Percentiles rank a stretch among this genome's conserved stretches.
phyloP scores from a whole-genome alignment of 306 rosid genomes.

The Vigna mungo region DNA sequence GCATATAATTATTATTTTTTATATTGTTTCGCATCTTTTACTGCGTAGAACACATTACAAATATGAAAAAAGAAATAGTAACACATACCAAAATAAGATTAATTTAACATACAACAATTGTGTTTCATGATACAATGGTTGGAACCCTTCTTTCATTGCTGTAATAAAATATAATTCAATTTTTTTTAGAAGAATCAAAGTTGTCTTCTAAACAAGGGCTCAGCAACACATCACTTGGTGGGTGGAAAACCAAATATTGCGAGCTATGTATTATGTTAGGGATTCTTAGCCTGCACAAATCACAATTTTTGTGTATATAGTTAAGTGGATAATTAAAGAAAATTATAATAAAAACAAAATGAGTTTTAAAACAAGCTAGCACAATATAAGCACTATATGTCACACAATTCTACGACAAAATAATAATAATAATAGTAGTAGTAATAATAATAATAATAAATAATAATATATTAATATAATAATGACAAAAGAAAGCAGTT shows the following conservation, averaged over 20 bases:
- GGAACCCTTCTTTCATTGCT: conserved; percentile 24
- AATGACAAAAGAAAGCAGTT: too few species aligned
- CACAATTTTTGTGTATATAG: conserved; percentile 9
- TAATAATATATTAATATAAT: too few species aligned
- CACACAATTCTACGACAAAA: too few species aligned
- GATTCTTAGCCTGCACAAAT: conserved; percentile 72
- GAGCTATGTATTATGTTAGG: conserved; percentile 48
- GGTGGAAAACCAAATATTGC: conserved; percentile 25
- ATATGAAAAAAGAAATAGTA: too few species aligned
- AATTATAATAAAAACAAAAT: background rate
- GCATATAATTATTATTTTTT: background rate
- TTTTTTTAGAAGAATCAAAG: conserved; percentile 1
- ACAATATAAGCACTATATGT: background rate
- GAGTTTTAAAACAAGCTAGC: background rate
- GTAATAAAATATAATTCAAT: conserved; percentile 34
- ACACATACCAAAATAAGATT: conserved; percentile 10
- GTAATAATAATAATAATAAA: too few species aligned
- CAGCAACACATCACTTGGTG: conserved; percentile 35
- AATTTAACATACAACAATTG: conserved; percentile 40
- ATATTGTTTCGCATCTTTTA: too few species aligned
- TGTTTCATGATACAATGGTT: conserved; percentile 27
- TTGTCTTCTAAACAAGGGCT: conserved; percentile 40
- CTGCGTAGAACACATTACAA: too few species aligned
- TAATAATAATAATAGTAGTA: too few species aligned
- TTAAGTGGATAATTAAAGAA: background rate